Evolutionary conservation across 2,329 filamentous ascomycete genomes (phyloP), one percentile per base, ranked within the genome.

Genomic region (Penicillium sp.): DNA sequence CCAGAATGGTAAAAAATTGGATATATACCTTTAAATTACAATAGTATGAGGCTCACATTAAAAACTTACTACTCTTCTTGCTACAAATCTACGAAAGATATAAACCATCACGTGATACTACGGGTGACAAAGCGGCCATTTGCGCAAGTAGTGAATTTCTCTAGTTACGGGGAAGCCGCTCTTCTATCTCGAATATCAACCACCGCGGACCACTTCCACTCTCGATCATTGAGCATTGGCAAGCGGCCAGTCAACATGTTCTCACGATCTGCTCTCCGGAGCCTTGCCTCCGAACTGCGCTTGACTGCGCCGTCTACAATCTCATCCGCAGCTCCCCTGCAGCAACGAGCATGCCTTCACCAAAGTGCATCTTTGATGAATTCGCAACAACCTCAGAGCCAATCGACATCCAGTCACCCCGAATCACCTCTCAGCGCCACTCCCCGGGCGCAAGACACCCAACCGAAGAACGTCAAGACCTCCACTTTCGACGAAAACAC

Each of bases 311-410:
- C 60, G 40, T 63, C 51, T 38, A 55, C 61, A 37, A 64, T 59
- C 18, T 58, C 64, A 45, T 46, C 61, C 38, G 59, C 64, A 56
- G 50, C 58, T 60, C 56, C 65, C 61, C 58, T 65, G 62, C 56
- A 61, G 61, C 63, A 70, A 66, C 73, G 75, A 65, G 74, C 73
- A 63, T 72, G 68, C 57, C 70, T 79, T 32, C 75, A 77, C 60
- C 72, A 76, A 65, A 67, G 68, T 50, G 66, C 72, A 23, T 63
- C 62, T 38, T 57, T 63, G 25, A 61, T 58, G 47, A 54, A 55
- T 35, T 52, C 51, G 59, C 65, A 60, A 58, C 60, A 57, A 58
- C 46, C 58, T 49, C 62, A 68, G 57, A 68, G 69, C 58, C 67
- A 69, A 52, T 66, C 68, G 21, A 61, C 65, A n/a, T 58, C 62